A percentile compares a stretch with the other conserved stretches of the same genome.
Evolutionary conservation across 345 rosid species (phyloP).

Genomic region (Brassica napus): Da-Ae NC_063442.1:30266001-30266500

Average conservation of each 20-base stretch:
- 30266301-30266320: not conserved
- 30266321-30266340: not conserved
- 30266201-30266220: too few species aligned
- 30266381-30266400: not conserved
- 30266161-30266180: not conserved
- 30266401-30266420: not conserved
- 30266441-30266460: not conserved
- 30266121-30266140: not conserved
- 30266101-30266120: not conserved
- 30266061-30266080: not conserved
- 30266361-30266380: not conserved
- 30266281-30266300: too few species aligned
- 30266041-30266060: slow-evolving; percentile 14
- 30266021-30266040: slow-evolving; percentile 30
- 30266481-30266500: not conserved
- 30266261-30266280: too few species aligned
- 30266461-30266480: not conserved
- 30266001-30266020: slow-evolving; percentile 41
- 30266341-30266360: not conserved
- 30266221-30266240: too few species aligned
- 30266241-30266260: too few species aligned
- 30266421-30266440: not conserved
- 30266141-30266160: slow-evolving; percentile 7
- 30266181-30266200: too few species aligned
- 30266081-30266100: too few species aligned